Evolutionary conservation across 768 basidiomycete species (phyloP).

Genomic region (Dendrothele bispora): DNA sequence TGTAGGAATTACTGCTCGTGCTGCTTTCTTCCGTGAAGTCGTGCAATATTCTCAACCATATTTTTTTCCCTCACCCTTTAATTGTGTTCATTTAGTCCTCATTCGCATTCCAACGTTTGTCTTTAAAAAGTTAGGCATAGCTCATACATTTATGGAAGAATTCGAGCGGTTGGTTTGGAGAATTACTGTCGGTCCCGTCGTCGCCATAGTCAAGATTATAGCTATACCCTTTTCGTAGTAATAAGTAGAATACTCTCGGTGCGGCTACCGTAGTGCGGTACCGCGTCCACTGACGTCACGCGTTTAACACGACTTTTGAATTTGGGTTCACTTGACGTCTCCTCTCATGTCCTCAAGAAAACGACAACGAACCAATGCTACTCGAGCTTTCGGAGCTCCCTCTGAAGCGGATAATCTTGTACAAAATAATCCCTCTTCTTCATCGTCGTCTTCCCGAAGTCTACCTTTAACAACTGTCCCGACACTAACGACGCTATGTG

Average conservation of each 20-base stretch:
- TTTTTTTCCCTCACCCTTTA: constrained; percentile 53
- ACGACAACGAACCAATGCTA: constrained; percentile 21
- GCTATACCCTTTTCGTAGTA: too few species aligned
- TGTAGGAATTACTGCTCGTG: constrained; percentile 46
- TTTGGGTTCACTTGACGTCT: too few species aligned
- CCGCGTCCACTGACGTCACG: too few species aligned
- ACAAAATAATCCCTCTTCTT: constrained; percentile 44
- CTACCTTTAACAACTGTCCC: constrained; percentile 36
- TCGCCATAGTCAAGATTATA: too few species aligned
- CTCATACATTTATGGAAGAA: constrained; percentile 7
- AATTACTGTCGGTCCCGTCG: constrained; percentile 38
- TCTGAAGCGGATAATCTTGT: constrained; percentile 43
- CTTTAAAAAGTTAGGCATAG: constrained; percentile 19
- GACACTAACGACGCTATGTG: constrained; percentile 48
- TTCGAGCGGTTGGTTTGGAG: constrained; percentile 42
- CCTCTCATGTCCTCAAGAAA: too few species aligned
- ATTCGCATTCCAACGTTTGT: constrained; percentile 19
- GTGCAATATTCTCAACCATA: constrained; percentile 34
- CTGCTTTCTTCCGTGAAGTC: constrained; percentile 35
- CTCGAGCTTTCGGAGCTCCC: constrained; percentile 39
- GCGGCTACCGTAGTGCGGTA: too few species aligned
- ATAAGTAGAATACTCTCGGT: too few species aligned
- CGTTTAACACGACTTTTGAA: too few species aligned
- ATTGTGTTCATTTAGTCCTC: constrained; percentile 34
- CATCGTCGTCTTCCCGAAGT: constrained; percentile 47